Base-by-base conservation (phyloP, 768 basidiomycete genomes). In the Agaricus sinodeliciosus region DNA sequence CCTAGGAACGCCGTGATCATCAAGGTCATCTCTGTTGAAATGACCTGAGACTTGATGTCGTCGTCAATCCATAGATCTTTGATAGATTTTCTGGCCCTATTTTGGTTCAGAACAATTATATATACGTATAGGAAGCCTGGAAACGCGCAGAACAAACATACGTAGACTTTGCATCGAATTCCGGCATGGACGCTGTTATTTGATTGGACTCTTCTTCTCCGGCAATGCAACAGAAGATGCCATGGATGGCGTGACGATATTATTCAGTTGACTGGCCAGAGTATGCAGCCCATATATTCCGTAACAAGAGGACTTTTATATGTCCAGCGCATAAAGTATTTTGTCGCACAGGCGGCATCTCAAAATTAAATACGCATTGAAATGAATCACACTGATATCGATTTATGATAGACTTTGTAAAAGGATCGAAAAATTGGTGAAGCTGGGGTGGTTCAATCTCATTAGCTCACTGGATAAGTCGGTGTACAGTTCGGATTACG, bases 131-230 rank as follows among this genome's bases (percentile, higher is more conserved):
- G 11, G 31, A 11, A 31, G 7, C 31, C 31, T 31, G 31, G 31
- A 31, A 31, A 31, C 31, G 31, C 31, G 31, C 5, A 46, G 28
- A 15, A 40, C 36, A 40, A 59, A 67, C 72, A 41, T 55, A 68
- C 68, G 34, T 44, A 66, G 41, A 94, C 71, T 60, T 88, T 88
- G 67, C 87, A 89, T 41, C 91, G 74, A 56, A 94, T 86, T 3
- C 93, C 91, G 8, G 85, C 93, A 63, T 94, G 93, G 25, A 94
- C 81, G 56, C 87, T 90, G 16, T 79, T 77, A 59, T 88, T 84
- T 26, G 81, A 54, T 94, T 77, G 37, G 92, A 73, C 1, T 87
- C 87, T 63, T 92, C 88, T 59, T 88, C 77, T 22, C 77, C 75
- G 0, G 93, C 93, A 35, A 87, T 65, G 65, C 82, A 80, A 71